Conservation (phyloP, 2,329 filamentous ascomycete species). For the Sporothrix sp. region DNA sequence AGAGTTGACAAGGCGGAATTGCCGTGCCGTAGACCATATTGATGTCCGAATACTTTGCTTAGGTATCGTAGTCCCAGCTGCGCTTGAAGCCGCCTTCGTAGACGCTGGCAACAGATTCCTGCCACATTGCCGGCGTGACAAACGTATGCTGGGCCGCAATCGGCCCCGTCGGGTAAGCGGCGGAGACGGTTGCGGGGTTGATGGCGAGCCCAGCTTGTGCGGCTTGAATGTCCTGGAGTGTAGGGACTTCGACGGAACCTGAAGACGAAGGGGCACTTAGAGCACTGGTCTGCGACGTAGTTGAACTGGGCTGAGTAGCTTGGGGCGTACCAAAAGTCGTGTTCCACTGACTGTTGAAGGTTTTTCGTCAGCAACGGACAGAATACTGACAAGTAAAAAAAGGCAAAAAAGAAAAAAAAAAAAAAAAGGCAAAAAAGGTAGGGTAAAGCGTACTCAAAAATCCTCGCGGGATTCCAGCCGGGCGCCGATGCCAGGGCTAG, state of each 20-base stretch:
- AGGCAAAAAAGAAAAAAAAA: conserved; percentile 19
- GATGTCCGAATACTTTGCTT: too few relatives aligned
- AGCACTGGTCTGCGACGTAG: conserved; percentile 38
- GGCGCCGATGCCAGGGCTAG: conserved; percentile 54
- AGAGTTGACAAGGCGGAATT: too few relatives aligned
- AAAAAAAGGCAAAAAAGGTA: background rate
- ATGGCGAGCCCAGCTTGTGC: conserved; percentile 36
- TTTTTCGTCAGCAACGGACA: background rate
- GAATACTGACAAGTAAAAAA: background rate
- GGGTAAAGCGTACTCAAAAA: conserved; percentile 79
- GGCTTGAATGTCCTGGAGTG: conserved; percentile 43
- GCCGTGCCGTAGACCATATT: too few relatives aligned
- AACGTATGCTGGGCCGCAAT: conserved; percentile 40
- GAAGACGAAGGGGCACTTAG: conserved; percentile 44
- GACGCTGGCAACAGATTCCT: conserved; percentile 59
- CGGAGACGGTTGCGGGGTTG: conserved; percentile 36
- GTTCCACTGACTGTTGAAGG: conserved; percentile 72
- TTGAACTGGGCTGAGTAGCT: conserved; percentile 33
- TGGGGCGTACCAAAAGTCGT: conserved; percentile 75
- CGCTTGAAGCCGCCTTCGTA: conserved; percentile 57
- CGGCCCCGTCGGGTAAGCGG: conserved; percentile 43
- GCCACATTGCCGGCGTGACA: conserved; percentile 64
- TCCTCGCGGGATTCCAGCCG: conserved; percentile 74
- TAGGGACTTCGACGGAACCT: conserved; percentile 44
- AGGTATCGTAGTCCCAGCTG: conserved; percentile 46